Evolutionary conservation across 2,329 filamentous ascomycete genomes (phyloP), one percentile per base, ranked within the genome.

Genomic region (Alternaria infectoria): DNA sequence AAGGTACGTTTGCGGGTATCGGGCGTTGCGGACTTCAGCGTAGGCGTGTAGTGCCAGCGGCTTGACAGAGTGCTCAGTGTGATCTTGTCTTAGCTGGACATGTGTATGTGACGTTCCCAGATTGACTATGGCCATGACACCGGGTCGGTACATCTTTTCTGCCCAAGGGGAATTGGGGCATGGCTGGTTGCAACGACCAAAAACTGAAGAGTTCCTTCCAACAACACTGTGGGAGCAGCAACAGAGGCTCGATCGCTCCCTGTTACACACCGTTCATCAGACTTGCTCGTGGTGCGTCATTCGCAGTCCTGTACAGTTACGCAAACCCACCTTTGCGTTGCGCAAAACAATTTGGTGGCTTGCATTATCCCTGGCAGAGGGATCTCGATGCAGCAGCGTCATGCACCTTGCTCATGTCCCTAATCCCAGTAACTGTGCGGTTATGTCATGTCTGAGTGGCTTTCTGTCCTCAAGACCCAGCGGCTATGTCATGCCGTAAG

Each of bases 391-490:
- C 49, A 44, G 54, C 36, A 54, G 49, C 60, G 60, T 30, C 43
- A 54, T 59, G 56, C 60, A 54, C 30, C 17, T 46, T 49, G 30
- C 25, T 30, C 45, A 54, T 50, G 19, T 50, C 44, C 49, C 56
- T 40, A 17, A 44, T 30, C 28, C 17, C 47, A 54, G 47, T 55
- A 50, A 17, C 23, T 43, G 44, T 44, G 44, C 43, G 44, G 25
- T 59, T 62, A 59, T 59, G 60, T 62, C 60, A 62, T 62, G 25
- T 44, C 11, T 19, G 43, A 47, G 32, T 25, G 30, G 55, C 43
- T 40, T 49, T 32, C 49, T 47, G 25, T 11, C n/a, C 28, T 26
- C 43, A 19, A 54, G 32, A 25, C 45, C 43, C 55, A 62, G 50
- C 49, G 32, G 44, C 54, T 43, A 54, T 62, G 60, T 54, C 60